phyloP scores from a whole-genome alignment of 73 alveolate species.

The Halteria grandinella region DNA sequence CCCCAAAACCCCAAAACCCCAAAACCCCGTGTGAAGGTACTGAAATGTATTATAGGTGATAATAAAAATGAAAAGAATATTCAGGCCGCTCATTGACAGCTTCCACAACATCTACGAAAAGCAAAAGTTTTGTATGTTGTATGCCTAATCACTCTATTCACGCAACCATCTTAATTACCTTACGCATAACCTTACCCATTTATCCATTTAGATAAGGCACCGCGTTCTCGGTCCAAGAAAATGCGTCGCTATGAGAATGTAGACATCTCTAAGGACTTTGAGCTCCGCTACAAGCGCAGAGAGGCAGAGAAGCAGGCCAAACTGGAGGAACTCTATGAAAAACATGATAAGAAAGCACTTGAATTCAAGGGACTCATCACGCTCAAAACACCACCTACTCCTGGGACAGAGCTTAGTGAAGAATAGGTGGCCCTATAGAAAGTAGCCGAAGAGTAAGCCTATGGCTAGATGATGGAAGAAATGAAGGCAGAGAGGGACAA shows the following conservation, averaged over 20 bases:
- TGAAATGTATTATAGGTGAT: background rate
- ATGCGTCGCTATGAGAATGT: slow-evolving; percentile 74
- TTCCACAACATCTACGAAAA: slow-evolving; percentile 50
- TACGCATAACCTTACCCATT: background rate
- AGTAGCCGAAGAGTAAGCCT: slow-evolving; percentile 1
- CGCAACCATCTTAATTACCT: background rate
- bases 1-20: slow-evolving; percentile 7
- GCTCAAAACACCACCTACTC: background rate
- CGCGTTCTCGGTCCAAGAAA: slow-evolving; percentile 53
- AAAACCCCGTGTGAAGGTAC: background rate
- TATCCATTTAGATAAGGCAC: slow-evolving; percentile 37
- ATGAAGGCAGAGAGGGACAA: slow-evolving; percentile 60
- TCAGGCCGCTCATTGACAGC: slow-evolving; percentile 46
- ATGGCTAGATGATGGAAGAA: background rate
- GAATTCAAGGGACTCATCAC: slow-evolving; percentile 22
- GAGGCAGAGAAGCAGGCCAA: slow-evolving; percentile 67
- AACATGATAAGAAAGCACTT: slow-evolving; percentile 51
- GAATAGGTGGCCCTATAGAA: background rate
- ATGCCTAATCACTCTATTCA: too few relatives aligned
- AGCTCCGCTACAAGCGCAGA: slow-evolving; percentile 59
- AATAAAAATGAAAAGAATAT: slow-evolving; percentile 40
- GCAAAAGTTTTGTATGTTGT: slow-evolving; percentile 11
- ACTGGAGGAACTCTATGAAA: slow-evolving; percentile 57
- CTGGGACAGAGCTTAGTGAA: background rate
- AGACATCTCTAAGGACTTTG: slow-evolving; percentile 73